These are phyloP conservation scores for Omphalea diandra DNA, from an alignment of 441 rosid species.

Conservation along the genomic window DNA sequence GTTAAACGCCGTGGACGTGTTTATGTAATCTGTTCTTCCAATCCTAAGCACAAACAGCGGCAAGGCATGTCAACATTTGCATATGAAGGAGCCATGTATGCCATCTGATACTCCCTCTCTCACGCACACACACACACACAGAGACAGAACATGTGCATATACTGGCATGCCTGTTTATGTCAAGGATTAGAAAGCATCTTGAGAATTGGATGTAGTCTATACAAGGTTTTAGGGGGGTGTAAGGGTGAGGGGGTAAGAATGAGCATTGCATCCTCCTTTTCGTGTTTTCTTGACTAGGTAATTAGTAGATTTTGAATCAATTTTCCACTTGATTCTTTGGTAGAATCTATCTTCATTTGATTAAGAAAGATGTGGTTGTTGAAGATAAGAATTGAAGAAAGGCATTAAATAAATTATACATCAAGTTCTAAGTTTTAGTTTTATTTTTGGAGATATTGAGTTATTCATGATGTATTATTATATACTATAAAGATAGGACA, in stretches of 20 bases:
- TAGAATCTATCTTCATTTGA: neutral
- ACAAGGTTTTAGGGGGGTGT: no score
- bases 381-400: neutral
- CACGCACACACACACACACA: neutral
- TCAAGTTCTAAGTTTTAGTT: neutral
- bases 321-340: neutral
- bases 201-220: neutral
- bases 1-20: constrained; percentile 90
- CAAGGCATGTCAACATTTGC: constrained; percentile 68
- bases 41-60: constrained; percentile 94
- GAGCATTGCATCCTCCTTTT: no score
- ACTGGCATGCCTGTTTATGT: no score
- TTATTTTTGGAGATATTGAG: neutral
- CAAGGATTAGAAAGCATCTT: neutral
- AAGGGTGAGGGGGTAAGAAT: no score
- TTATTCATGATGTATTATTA: no score
- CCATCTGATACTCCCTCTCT: constrained; percentile 5
- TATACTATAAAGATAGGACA: no score
- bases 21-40: constrained; percentile 65
- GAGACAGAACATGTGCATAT: no score
- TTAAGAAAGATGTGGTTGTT: neutral
- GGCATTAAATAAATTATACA: neutral
- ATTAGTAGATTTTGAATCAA: neutral
- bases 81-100: constrained; percentile 50
- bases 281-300: neutral